These are phyloP conservation scores for Cyphellophora attinorum DNA, from an alignment of 2,329 filamentous ascomycete species.

Conservation along the genomic window DNA sequence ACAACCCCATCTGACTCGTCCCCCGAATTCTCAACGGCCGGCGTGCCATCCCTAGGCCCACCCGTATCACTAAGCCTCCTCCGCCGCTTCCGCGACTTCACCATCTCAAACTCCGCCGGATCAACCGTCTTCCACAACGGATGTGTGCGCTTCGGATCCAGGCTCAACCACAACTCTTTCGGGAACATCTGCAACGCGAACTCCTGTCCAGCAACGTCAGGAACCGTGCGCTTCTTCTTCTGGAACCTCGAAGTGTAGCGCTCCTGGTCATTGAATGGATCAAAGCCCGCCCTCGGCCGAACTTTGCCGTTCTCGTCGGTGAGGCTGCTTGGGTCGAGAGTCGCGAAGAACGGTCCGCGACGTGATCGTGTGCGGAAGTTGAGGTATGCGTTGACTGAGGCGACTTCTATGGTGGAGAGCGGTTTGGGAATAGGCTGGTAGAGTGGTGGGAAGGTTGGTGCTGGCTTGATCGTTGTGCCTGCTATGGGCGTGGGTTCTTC, in stretches of 20 bases:
- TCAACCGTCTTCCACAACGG: conserved; percentile 23
- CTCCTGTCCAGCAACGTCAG: conserved; percentile 43
- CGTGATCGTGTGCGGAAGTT: conserved; percentile 45
- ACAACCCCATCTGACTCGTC: conserved; percentile 25
- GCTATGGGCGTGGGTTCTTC: conserved; percentile 31
- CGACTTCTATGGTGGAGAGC: conserved; percentile 28
- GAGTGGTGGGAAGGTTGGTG: conserved; percentile 15
- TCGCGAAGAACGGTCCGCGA: conserved; percentile 51
- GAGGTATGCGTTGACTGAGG: conserved; percentile 40
- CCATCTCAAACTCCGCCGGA: conserved; percentile 5
- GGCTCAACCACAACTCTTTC: conserved; percentile 44
- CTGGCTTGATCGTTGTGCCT: conserved; percentile 18
- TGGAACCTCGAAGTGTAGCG: conserved; percentile 49
- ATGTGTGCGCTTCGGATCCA: conserved; percentile 38
- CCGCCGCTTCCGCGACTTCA: conserved; percentile 18
- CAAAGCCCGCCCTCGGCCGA: conserved; percentile 38
- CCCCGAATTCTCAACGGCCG: conserved; percentile 29
- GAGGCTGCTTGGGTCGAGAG: conserved; percentile 32
- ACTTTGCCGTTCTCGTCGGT: conserved; percentile 33
- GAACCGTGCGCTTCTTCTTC: conserved; percentile 45
- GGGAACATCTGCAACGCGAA: conserved; percentile 53
- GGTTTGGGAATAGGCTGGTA: conserved; percentile 11
- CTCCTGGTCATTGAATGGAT: conserved; percentile 53
- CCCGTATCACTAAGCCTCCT: conserved; percentile 12
- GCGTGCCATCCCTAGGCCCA: conserved; percentile 24